phyloP scores from a whole-genome alignment of 2,329 filamentous ascomycete species.

The Sclerotinia subarctica region DNA sequence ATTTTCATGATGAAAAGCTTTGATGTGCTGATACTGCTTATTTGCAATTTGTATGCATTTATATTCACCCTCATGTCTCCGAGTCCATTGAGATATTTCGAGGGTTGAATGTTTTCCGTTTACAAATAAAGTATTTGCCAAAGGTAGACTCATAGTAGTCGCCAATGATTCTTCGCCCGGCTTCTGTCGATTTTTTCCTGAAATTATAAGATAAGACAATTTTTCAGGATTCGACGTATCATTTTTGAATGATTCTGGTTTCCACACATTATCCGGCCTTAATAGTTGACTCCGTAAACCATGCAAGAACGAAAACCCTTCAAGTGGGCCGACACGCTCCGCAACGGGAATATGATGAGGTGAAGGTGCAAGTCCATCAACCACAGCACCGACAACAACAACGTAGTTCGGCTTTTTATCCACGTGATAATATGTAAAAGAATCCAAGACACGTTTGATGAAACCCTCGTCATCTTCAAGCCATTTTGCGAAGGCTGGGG shows the following conservation, averaged over 20 bases:
- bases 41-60: slow-evolving; percentile 21
- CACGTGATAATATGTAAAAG: slow-evolving; percentile 15
- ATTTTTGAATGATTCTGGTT: neutral
- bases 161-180: neutral
- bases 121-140: slow-evolving; percentile 76
- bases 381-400: slow-evolving; percentile 51
- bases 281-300: slow-evolving; percentile 44
- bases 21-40: slow-evolving; percentile 26
- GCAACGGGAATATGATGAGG: slow-evolving; percentile 16
- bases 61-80: slow-evolving; percentile 16
- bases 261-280: slow-evolving; percentile 1
- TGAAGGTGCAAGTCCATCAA: slow-evolving; percentile 50
- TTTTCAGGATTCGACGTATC: slow-evolving; percentile 13
- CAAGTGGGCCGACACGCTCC: slow-evolving; percentile 23
- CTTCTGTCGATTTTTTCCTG: neutral
- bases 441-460: slow-evolving; percentile 31
- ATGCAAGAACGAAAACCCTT: slow-evolving; percentile 53
- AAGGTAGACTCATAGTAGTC: slow-evolving; percentile 49
- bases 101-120: slow-evolving; percentile 63
- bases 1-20: slow-evolving; percentile 22
- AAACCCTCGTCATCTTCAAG: slow-evolving; percentile 35
- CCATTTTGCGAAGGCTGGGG: slow-evolving; percentile 36
- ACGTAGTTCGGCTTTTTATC: neutral
- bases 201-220: slow-evolving; percentile 31
- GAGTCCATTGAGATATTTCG: slow-evolving; percentile 44